These are phyloP conservation scores for Lichtheimia ramosa DNA, from an alignment of 371 early-diverging fungal species.

Conservation along the genomic window DNA sequence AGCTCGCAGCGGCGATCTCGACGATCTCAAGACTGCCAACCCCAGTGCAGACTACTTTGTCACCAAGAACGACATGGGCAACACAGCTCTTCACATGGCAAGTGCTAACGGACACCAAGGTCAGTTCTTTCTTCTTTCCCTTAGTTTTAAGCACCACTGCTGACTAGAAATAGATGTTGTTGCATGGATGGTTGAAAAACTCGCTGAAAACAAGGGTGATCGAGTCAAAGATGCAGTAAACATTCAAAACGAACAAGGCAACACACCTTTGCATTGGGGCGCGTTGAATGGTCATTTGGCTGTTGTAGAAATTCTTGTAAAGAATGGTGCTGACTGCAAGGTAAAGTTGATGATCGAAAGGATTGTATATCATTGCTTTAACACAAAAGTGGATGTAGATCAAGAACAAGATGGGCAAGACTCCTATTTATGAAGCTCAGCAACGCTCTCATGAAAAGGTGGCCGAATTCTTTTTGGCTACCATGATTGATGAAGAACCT, in stretches of 20 bases:
- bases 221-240: slow-evolving; percentile 46
- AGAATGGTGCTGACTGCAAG: slow-evolving; percentile 62
- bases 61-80: slow-evolving; percentile 56
- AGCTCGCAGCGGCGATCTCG: slow-evolving; percentile 78
- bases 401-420: slow-evolving; percentile 58
- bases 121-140: slow-evolving; percentile 18
- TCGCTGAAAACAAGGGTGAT: slow-evolving; percentile 20
- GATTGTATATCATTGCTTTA: too few relatives aligned
- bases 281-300: slow-evolving; percentile 79
- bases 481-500: slow-evolving; percentile 56
- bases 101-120: slow-evolving; percentile 80
- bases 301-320: slow-evolving; percentile 62
- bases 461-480: slow-evolving; percentile 62
- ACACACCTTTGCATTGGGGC: slow-evolving; percentile 88
- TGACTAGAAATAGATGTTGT: slow-evolving; percentile 50
- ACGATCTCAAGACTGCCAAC: slow-evolving; percentile 62
- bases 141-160: not conserved
- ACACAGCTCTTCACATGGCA: slow-evolving; percentile 85
- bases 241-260: slow-evolving; percentile 68
- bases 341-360: slow-evolving; percentile 49
- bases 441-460: slow-evolving; percentile 63
- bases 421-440: slow-evolving; percentile 71
- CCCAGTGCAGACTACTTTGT: slow-evolving; percentile 28
- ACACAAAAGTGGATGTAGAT: slow-evolving; percentile 33
- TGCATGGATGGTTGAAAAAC: slow-evolving; percentile 45